Base-by-base conservation (phyloP, 148 eudicot genomes). In the Amaranthus hypochondriacus region DNA sequence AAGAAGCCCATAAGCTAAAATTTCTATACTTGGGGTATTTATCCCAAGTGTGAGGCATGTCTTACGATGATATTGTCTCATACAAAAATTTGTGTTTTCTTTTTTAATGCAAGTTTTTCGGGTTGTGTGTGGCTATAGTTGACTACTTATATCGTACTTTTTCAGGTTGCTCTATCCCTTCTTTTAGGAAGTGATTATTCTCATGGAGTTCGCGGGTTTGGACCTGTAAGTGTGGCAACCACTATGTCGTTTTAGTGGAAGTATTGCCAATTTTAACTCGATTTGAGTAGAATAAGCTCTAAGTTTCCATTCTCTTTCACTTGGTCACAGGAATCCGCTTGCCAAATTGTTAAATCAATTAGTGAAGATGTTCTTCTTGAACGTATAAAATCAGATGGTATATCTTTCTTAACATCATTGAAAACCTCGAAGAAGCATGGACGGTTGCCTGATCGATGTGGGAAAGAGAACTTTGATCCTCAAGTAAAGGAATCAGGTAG, bases 121-220 rank as follows among this genome's bases (percentile, higher is more conserved):
- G 46, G 50, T 59, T 52, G 61, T 18, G 57, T 60, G 54, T 61
- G 73, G 49, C 43, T 70, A 28, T 56, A n/a, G 63, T 21, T 82
- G 74, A 72, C 60, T 48, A 60, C 13, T 47, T 74, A 53, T 74
- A 60, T 78, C 51, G 42, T 79, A 13, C 56, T 75, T 62, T 28
- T 76, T 65, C 97, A 93, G 98, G 89, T 93, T 83, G 77, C 98
- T 13, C 80, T 93, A 71, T 92, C 92, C 53, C 60, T 93, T 81
- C 85, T 93, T 85, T 89, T 93, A 43, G 98, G 98, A 56, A 76
- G 98, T 82, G 98, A 93, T 81, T 93, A 93, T 81, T 88, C 89
- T 66, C 85, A 79, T 55, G 95, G 97, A 73, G 88, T 91, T 78
- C 89, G 84, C 68, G 95, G 97, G 74, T 61, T 89, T 73, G 97